Evolutionary conservation across 2,329 filamentous ascomycete genomes (phyloP).

Genomic region (Colletotrichum nymphaeae): DNA sequence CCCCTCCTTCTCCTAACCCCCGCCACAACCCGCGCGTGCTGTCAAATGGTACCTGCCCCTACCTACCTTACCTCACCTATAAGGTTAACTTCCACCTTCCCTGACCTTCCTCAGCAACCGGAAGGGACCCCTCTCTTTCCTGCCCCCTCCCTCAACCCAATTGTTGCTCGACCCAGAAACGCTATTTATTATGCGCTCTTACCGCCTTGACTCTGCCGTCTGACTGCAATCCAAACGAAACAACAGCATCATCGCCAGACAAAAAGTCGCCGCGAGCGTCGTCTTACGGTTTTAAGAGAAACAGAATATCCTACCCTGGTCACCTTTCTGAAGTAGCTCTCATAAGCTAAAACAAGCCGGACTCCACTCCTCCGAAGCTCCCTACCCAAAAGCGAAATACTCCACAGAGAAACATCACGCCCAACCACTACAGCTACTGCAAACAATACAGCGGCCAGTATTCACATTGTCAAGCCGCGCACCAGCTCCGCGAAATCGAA

Average conservation of each 20-base stretch:
- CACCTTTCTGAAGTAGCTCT: not conserved
- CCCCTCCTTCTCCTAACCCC: not conserved
- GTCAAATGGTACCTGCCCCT: conserved; percentile 1
- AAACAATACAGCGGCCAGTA: not conserved
- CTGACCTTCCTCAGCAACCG: not conserved
- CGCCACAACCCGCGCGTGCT: conserved; percentile 7
- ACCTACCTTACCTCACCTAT: not conserved
- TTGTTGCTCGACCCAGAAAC: conserved; percentile 13
- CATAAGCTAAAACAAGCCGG: not conserved
- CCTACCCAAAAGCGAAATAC: not conserved
- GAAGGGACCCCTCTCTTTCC: not conserved
- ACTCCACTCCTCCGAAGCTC: not conserved
- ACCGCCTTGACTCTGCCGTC: conserved; percentile 21
- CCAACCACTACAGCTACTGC: not conserved
- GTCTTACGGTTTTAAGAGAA: not conserved
- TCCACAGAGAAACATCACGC: not conserved
- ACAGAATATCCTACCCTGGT: not conserved
- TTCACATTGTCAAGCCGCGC: not conserved
- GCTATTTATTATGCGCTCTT: conserved; percentile 33
- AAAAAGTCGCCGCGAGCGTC: not conserved
- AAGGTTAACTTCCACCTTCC: not conserved
- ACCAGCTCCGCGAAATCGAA: not conserved
- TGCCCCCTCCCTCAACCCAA: conserved; percentile 1
- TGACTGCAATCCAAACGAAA: conserved; percentile 1
- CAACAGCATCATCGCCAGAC: not conserved